phyloP scores from a whole-genome alignment of 116 monocot species.

The Zostera marina region DNA sequence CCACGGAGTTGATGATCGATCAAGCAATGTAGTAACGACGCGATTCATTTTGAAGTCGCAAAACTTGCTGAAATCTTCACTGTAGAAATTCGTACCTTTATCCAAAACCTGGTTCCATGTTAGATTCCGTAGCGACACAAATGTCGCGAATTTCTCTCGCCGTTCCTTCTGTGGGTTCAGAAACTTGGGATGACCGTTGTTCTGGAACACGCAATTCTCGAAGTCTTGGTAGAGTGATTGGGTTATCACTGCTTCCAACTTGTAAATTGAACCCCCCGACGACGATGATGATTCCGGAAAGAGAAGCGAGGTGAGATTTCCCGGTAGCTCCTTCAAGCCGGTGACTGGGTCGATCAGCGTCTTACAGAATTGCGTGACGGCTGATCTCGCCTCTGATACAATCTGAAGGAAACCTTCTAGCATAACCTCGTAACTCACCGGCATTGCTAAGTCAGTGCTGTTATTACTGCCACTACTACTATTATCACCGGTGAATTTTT shows the following conservation, averaged over 20 bases:
- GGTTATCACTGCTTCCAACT: conserved; percentile 69
- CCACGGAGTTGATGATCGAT: conserved; percentile 50
- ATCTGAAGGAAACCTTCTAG: conserved; percentile 84
- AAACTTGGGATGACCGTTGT: conserved; percentile 42
- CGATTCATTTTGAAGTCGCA: conserved; percentile 74
- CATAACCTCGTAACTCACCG: conserved; percentile 89
- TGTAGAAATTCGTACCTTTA: conserved; percentile 64
- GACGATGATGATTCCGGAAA: conserved; percentile 10
- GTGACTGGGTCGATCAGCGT: conserved; percentile 39
- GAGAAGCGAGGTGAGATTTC: conserved; percentile 33
- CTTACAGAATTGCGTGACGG: conserved; percentile 81
- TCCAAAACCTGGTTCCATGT: conserved; percentile 78
- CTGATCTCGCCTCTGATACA: conserved; percentile 69
- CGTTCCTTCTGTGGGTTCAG: conserved; percentile 57
- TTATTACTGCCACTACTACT: not conserved
- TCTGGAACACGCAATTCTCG: conserved; percentile 70
- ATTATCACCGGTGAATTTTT: conserved; percentile 22
- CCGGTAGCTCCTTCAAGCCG: conserved; percentile 23
- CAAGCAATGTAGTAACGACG: conserved; percentile 29
- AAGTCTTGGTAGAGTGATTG: conserved; percentile 68
- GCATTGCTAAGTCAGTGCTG: conserved; percentile 34
- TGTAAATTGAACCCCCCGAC: conserved; percentile 44
- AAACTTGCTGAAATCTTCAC: conserved; percentile 68
- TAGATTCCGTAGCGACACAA: conserved; percentile 59
- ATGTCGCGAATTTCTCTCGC: conserved; percentile 55